Evolutionary conservation across 2,329 filamentous ascomycete genomes (phyloP), one percentile per base, ranked within the genome.

Genomic region (Clonostachys chloroleuca): DNA sequence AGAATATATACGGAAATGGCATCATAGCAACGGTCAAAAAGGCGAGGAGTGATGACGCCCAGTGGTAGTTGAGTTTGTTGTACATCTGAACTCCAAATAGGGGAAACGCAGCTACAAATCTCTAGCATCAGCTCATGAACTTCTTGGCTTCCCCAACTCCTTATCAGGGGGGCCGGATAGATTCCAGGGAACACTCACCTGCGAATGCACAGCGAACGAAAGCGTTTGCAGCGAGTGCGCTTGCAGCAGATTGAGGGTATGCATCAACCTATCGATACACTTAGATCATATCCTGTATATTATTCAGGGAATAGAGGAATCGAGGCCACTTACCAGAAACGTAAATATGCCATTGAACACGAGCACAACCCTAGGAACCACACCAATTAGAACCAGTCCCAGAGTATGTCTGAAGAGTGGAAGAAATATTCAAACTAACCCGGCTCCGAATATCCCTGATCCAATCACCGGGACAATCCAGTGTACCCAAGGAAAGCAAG

Each of bases 271-370:
- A 56, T 33, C 33, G 14, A 40, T 9, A 36, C 20, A 43, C 37
- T 30, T 8, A n/a, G 14, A 14, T 6, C 36, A 17, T 14, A 2
- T 14, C 2, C 14, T 14, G 10, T n/a, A n/a, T n/a, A n/a, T 39
- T n/a, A n/a, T 5, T 4, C 9, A 30, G 24, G 24, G 9, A 12
- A 39, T 18, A 18, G 3, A 9, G 8, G 9, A 30, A 30, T 8
- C 24, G 24, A 4, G 24, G 3, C 24, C 24, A 30, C 24, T 30
- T 65, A 92, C 89, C 53, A 95, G 72, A 68, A 95, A 96, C 12
- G 90, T 95, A 65, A 95, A 96, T 54, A 95, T 82, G 45, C 90
- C 89, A 48, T 82, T 85, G 66, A 89, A 96, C 33, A 87, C 82
- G 48, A 95, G 78, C 50, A 95, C 78, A 30, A 30, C 24, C 24